Conservation (phyloP, 164 flowering plant genomes). For the Chloranthus sessilifolius region DNA sequence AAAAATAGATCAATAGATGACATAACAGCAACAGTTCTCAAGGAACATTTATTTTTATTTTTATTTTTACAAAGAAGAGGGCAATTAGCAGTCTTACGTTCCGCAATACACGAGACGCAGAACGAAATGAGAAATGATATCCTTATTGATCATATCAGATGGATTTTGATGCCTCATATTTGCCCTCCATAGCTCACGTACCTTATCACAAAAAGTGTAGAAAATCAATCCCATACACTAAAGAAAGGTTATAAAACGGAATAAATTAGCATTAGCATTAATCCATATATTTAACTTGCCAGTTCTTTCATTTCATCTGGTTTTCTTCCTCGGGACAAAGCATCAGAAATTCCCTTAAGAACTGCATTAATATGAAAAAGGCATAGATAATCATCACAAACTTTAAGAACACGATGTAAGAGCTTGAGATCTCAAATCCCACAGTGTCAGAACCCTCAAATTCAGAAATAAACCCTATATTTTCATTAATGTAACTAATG, state of each 20-base stretch:
- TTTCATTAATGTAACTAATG: too few species aligned
- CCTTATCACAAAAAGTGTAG: constrained; percentile 29
- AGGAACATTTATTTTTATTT: too few species aligned
- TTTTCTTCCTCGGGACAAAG: constrained; percentile 78
- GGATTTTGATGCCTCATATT: constrained; percentile 65
- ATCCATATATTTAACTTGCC: constrained; percentile 30
- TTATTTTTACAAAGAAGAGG: too few species aligned
- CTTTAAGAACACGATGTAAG: too few species aligned
- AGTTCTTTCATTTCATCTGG: constrained; percentile 69
- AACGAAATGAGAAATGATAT: constrained; percentile 82
- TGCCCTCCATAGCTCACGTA: constrained; percentile 49
- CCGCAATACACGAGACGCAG: constrained; percentile 90
- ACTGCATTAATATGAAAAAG: constrained; percentile 52
- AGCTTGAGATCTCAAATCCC: too few species aligned
- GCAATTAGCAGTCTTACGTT: constrained; percentile 46
- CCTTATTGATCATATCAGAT: constrained; percentile 58
- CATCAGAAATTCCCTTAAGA: constrained; percentile 80
- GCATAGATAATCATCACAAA: too few species aligned
- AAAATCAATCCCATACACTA: not conserved
- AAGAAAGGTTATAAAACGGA: not conserved
- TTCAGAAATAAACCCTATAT: too few species aligned
- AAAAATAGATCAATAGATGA: too few species aligned
- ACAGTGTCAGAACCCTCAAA: too few species aligned
- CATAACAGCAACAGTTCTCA: too few species aligned
- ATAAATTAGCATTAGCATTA: not conserved